These are phyloP conservation scores for Termitomyces sp. DNA, from an alignment of 768 basidiomycete species.

Conservation along the genomic window DNA sequence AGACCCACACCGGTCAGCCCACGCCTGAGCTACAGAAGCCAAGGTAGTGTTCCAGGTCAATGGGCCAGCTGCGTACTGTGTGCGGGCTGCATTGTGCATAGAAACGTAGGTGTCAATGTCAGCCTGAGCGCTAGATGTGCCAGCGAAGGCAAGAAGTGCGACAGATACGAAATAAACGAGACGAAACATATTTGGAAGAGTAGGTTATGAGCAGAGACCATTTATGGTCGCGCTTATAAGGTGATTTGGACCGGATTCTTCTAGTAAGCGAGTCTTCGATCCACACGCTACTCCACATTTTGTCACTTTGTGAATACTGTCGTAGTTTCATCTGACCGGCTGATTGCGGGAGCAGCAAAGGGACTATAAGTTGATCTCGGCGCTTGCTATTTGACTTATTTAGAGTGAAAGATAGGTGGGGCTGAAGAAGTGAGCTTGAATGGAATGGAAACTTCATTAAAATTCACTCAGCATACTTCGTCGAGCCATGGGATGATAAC, in stretches of 20 bases:
- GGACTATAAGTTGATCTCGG: neutral
- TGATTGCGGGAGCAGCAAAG: neutral
- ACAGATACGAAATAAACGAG: slow-evolving; percentile 27
- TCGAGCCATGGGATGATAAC: neutral
- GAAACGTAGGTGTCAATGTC: slow-evolving; percentile 50
- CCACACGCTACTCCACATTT: neutral
- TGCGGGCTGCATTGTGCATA: slow-evolving; percentile 58
- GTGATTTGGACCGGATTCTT: neutral
- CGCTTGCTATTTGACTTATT: no score
- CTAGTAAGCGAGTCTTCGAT: neutral
- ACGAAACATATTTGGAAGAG: slow-evolving; percentile 28
- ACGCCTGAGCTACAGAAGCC: slow-evolving; percentile 56
- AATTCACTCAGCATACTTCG: neutral
- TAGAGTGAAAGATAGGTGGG: neutral
- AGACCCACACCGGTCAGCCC: slow-evolving; percentile 71
- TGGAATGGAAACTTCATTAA: neutral
- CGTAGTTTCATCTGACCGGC: neutral
- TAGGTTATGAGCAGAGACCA: slow-evolving; percentile 11
- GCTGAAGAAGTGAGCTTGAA: neutral
- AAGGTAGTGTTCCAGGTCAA: slow-evolving; percentile 60
- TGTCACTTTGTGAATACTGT: slow-evolving; percentile 2
- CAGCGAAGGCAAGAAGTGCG: slow-evolving; percentile 31
- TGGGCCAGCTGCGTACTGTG: slow-evolving; percentile 55
- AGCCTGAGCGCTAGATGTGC: slow-evolving; percentile 23
- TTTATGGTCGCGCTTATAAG: slow-evolving; percentile 2